These are phyloP conservation scores for Boletus pseudo-olivaceus DNA, from an alignment of 768 basidiomycete genomes.

Conservation along the genomic window DNA sequence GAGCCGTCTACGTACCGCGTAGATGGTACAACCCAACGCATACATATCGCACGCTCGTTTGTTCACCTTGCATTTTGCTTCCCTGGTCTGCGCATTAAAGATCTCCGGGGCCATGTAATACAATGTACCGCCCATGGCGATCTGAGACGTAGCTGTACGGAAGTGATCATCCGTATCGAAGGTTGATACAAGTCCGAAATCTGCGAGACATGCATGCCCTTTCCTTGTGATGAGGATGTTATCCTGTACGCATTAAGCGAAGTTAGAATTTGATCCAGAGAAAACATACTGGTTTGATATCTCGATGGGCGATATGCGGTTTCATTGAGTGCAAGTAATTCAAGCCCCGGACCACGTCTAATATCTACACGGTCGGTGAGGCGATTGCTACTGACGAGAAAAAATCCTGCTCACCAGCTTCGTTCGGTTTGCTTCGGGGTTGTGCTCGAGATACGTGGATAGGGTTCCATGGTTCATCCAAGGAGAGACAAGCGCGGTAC, in stretches of 20 bases:
- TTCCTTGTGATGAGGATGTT: conserved; percentile 45
- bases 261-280: neutral
- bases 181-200: conserved; percentile 40
- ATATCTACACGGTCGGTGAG: conserved; percentile 28
- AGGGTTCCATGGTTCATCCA: conserved; percentile 38
- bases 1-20: conserved; percentile 28
- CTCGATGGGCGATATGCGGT: conserved; percentile 35
- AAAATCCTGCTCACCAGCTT: conserved; percentile 29
- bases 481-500: conserved; percentile 34
- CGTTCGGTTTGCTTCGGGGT: conserved; percentile 24
- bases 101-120: conserved; percentile 29
- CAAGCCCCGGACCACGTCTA: conserved; percentile 43
- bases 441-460: conserved; percentile 24
- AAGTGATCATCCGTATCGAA: conserved; percentile 17
- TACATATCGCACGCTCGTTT: conserved; percentile 38
- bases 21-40: conserved; percentile 40
- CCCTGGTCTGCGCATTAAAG: neutral
- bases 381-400: neutral
- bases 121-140: conserved; percentile 14
- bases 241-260: conserved; percentile 30
- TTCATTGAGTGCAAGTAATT: conserved; percentile 40
- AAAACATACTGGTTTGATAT: conserved; percentile 30
- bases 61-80: conserved; percentile 17
- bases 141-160: conserved; percentile 5
- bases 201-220: conserved; percentile 45